phyloP scores from a whole-genome alignment of 345 rosid species.

The Eucalyptus cloeziana region DNA sequence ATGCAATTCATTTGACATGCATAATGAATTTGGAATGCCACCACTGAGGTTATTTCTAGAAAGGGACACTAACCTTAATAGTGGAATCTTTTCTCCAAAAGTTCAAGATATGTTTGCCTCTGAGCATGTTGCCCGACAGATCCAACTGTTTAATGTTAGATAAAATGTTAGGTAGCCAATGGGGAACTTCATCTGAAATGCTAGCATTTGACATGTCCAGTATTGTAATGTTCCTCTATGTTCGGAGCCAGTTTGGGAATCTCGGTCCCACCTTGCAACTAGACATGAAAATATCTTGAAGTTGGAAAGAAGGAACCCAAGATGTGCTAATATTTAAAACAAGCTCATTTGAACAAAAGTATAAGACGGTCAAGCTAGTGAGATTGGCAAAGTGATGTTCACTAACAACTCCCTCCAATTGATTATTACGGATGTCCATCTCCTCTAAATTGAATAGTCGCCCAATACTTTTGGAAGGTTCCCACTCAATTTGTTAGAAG shows the following conservation, averaged over 20 bases:
- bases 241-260: background rate
- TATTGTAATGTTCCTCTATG: background rate
- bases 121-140: background rate
- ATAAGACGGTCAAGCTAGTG: background rate
- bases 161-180: background rate
- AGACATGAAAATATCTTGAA: background rate
- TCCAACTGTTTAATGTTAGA: background rate
- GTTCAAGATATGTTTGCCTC: background rate
- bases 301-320: background rate
- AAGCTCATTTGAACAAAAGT: background rate
- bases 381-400: conserved; percentile 11
- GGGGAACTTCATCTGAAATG: background rate
- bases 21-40: background rate
- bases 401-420: background rate
- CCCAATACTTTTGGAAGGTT: background rate
- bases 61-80: background rate
- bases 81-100: background rate
- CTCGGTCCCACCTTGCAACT: background rate
- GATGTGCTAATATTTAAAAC: background rate
- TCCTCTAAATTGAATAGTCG: background rate
- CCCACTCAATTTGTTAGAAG: background rate
- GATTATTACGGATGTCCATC: background rate
- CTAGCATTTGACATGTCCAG: background rate
- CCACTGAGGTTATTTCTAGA: background rate
- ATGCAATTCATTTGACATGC: background rate